Base-by-base conservation (phyloP, 352 stramenopile species). In the Blastocystis sp. region DNA sequence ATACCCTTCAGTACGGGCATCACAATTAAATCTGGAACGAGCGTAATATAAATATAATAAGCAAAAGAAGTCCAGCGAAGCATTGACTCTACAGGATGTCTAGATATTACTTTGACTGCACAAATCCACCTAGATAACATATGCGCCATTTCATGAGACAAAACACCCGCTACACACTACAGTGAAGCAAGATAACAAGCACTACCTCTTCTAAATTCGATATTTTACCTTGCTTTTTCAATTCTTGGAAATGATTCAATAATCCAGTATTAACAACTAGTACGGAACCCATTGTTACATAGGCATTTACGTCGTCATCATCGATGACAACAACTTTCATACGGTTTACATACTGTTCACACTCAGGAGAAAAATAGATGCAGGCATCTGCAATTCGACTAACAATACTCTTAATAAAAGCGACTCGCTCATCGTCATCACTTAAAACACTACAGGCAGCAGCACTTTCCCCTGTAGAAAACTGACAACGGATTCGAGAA, bases 301-400 rank as follows among this genome's bases (percentile, higher is more conserved):
- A 85, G 16, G 73, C 73, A n/a, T 85, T 85, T 16, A 85, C n/a
- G 30, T 85, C 73, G 39, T 85, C 73, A n/a, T 68, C 56, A 20
- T 73, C 63, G 4, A 85, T 55, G 2, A 85, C 73, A n/a, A 85
- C 16, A 4, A 85, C 45, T 53, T 85, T 55, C 47, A 85, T 66
- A 30, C 68, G 11, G n/a, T 65, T 85, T 55, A 85, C 68, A 55
- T 85, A 85, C 30, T 24, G 50, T 24, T 65, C 47, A 45, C 73
- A 85, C 50, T 85, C 73, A 3, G 73, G 73, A 85, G 73, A 85
- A 43, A 85, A 85, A 30, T 85, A 85, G 13, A 66, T 30, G 47
- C 73, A 85, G 41, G 73, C 73, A 9, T 85, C 55, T 65, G 26
- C 54, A 37, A 85, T 53, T 18, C 55, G 37, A 20, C 34, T 69